Conservation (phyloP, 1,139 yeast genomes). For the Geotrichum histeridarum region DNA sequence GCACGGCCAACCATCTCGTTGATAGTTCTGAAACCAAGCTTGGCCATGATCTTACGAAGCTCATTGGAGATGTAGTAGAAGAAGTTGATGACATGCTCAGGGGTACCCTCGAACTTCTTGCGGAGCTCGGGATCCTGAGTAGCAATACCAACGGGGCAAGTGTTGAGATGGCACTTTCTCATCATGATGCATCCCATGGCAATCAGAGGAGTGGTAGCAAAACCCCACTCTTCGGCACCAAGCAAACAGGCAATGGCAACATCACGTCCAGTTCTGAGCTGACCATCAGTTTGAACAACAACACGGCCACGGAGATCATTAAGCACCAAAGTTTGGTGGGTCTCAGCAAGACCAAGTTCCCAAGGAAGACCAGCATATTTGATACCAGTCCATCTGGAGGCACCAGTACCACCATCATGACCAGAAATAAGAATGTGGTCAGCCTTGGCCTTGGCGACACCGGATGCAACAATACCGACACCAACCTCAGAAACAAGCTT, state of each 20-base stretch:
- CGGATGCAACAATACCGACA: constrained; percentile 97
- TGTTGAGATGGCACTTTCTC: constrained; percentile 86
- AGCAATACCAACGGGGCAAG: constrained; percentile 98
- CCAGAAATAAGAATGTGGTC: constrained; percentile 94
- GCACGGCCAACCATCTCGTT: constrained; percentile 98
- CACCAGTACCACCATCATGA: constrained; percentile 99
- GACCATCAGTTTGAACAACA: constrained; percentile 94
- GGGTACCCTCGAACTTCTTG: constrained; percentile 89
- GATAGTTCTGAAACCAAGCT: constrained; percentile 87
- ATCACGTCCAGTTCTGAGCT: constrained; percentile 91
- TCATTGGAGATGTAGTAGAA: constrained; percentile 92
- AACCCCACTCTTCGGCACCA: constrained; percentile 98
- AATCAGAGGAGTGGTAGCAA: constrained; percentile 94
- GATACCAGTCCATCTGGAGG: constrained; percentile 94
- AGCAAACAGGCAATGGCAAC: constrained; percentile 93
- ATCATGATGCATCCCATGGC: constrained; percentile 97
- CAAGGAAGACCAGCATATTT: constrained; percentile 97
- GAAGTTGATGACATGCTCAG: constrained; percentile 96
- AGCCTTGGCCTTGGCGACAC: constrained; percentile 98
- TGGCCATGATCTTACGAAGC: constrained; percentile 86
- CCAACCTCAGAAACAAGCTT: constrained; percentile 96
- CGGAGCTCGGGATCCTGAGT: constrained; percentile 95
- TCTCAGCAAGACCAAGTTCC: constrained; percentile 97
- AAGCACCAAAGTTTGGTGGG: constrained; percentile 93
- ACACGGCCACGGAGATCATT: constrained; percentile 95